Base-by-base conservation (phyloP, 2,329 filamentous ascomycete species). In the Westerdykella aurantiaca region DNA sequence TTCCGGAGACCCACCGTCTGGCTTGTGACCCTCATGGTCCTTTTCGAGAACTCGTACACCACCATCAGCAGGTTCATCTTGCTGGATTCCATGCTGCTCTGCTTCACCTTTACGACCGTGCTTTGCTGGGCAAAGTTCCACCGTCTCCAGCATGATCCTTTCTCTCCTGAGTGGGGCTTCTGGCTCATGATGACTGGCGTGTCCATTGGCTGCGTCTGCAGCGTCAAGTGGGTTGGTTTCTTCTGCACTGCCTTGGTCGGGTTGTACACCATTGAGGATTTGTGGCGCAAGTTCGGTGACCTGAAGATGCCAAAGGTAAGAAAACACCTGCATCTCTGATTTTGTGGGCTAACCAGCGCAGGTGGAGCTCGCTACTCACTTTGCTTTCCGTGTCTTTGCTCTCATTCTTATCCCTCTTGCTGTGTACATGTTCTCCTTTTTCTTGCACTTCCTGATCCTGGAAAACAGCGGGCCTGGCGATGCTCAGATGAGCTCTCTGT, bases 401-500 rank as follows among this genome's bases (percentile, higher is more conserved):
- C 77, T 98, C 47, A 98, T 98, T 50, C 64, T 95, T 49, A 78
- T 98, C 40, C 93, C 93, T 6, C 75, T 94, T 62, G 73, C 91
- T 46, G 88, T 98, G 58, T 98, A 98, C 74, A 83, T 96, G 72
- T 83, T 96, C 66, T 95, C 89, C 35, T 98, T 98, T 69, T 94
- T 86, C 57, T 72, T 95, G 42, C 93, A 98, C 72, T 98, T 98
- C 69, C 78, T 88, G 50, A 88, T 98, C 50, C 80, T 98, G 46
- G 88, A 94, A 69, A 91, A 88, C 71, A 91, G 85, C 58, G 93
- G 93, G 16, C 93, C 94, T 6, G 93, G 93, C 43, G 93, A 98
- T 73, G 93, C 93, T n/a, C 93, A 98, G 71, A 98, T 98, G 93
- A 96, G 90, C 73, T 98, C 93, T 21, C 81, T 98, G 40, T 98